phyloP scores from a whole-genome alignment of 176 grass and related monocot species.

The Neostapfia colusana region DNA sequence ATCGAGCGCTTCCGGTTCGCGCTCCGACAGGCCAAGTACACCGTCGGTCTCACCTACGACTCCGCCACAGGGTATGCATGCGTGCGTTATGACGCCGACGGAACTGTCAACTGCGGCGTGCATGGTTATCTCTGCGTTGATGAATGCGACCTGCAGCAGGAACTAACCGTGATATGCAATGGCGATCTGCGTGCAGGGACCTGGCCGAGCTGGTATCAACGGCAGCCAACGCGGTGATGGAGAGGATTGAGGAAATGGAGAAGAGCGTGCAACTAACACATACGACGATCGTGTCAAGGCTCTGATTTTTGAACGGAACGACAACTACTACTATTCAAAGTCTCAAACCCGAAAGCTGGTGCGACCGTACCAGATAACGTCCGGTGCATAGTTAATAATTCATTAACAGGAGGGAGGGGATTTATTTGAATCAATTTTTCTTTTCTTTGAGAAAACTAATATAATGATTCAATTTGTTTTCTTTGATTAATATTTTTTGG shows the following conservation, averaged over 20 bases:
- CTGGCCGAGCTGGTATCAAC: conserved; percentile 32
- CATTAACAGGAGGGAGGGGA: conserved; percentile 18
- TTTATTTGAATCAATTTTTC: conserved; percentile 16
- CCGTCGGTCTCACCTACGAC: conserved; percentile 74
- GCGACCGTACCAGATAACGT: not conserved
- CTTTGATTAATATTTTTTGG: conserved; percentile 4
- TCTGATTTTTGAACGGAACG: conserved; percentile 33
- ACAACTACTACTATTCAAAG: conserved; percentile 24
- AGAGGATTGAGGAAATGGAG: conserved; percentile 10
- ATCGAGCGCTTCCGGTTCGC: conserved; percentile 55
- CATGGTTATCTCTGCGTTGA: not conserved
- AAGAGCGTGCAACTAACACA: conserved; percentile 4
- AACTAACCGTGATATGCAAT: conserved; percentile 15
- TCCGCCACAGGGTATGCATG: conserved; percentile 55
- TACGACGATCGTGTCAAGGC: conserved; percentile 44
- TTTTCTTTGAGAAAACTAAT: not conserved
- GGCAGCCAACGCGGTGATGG: conserved; percentile 31
- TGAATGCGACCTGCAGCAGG: not conserved
- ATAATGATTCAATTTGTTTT: not conserved
- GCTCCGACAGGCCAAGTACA: conserved; percentile 58
- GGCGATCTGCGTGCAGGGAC: conserved; percentile 38
- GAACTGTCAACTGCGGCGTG: not conserved
- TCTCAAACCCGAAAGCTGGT: conserved; percentile 2
- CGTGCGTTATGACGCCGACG: not conserved
- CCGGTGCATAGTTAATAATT: not conserved